Conservation (phyloP, 176 grass and related monocot genomes). For the Lolium multiflorum region DNA sequence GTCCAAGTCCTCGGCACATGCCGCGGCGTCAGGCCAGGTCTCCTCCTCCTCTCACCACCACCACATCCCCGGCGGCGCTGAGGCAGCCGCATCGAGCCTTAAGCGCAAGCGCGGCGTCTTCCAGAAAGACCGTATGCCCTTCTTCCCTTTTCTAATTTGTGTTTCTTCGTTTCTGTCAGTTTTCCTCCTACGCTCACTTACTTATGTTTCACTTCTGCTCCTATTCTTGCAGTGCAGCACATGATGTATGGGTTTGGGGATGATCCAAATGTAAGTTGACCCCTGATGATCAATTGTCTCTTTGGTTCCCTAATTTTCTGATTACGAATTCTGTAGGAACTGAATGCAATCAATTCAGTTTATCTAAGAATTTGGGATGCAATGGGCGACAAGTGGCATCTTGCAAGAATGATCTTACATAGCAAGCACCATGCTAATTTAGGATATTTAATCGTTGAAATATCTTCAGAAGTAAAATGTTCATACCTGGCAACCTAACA, state of each 20-base stretch:
- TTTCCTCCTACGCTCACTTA: background rate
- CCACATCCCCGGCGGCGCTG: conserved; percentile 34
- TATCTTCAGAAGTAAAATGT: background rate
- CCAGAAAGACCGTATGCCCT: conserved; percentile 81
- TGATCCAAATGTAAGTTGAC: conserved; percentile 76
- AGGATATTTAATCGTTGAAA: conserved; percentile 9
- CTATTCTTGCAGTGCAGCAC: conserved; percentile 76
- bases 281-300: background rate
- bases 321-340: background rate
- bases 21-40: conserved; percentile 20
- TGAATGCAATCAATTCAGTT: background rate
- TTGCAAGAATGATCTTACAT: background rate
- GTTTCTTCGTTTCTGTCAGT: background rate
- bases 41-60: conserved; percentile 45
- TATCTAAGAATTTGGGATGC: conserved; percentile 27
- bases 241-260: conserved; percentile 99
- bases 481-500: background rate
- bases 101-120: conserved; percentile 96
- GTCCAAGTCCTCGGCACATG: conserved; percentile 43
- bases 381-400: background rate
- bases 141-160: background rate
- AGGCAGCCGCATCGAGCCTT: conserved; percentile 51
- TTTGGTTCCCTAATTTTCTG: conserved; percentile 13
- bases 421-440: background rate
- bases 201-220: background rate